Conservation (phyloP, 495 filamentous ascomycete genomes). For the Podospora conica region DNA sequence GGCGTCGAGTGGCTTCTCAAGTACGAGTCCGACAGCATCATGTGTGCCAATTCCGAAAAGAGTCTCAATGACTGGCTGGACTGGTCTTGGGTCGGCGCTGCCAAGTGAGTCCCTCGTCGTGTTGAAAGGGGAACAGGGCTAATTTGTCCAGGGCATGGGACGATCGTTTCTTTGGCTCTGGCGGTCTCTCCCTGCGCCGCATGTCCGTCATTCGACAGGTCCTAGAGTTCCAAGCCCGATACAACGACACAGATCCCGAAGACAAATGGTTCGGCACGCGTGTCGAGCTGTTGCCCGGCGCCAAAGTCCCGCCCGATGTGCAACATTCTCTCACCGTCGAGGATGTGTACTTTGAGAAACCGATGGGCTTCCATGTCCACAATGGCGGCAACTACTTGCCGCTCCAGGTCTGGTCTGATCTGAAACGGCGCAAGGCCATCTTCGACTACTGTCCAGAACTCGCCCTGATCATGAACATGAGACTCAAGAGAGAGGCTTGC, state of each 20-base stretch:
- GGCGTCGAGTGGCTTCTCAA: slow-evolving; percentile 42
- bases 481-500: slow-evolving; percentile 42
- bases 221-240: slow-evolving; percentile 37
- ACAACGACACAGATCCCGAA: slow-evolving; percentile 41
- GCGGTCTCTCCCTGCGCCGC: slow-evolving; percentile 45
- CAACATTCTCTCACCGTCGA: slow-evolving; percentile 41
- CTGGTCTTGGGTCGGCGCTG: slow-evolving; percentile 45
- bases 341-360: slow-evolving; percentile 36
- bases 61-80: slow-evolving; percentile 44
- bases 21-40: slow-evolving; percentile 45
- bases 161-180: slow-evolving; percentile 43
- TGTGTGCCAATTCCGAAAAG: slow-evolving; percentile 42
- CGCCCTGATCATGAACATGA: slow-evolving; percentile 45
- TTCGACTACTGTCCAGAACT: slow-evolving; percentile 48
- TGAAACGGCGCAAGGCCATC: slow-evolving; percentile 31
- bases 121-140: background rate
- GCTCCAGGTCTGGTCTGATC: slow-evolving; percentile 38
- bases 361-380: slow-evolving; percentile 46
- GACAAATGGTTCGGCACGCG: slow-evolving; percentile 47
- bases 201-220: slow-evolving; percentile 38
- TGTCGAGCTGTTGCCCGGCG: slow-evolving; percentile 37
- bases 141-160: slow-evolving; percentile 17
- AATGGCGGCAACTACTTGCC: slow-evolving; percentile 32
- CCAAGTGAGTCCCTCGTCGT: slow-evolving; percentile 26
- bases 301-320: slow-evolving; percentile 34